Conservation (phyloP, 192 early-diverging fungal species). For the Coemansia brasiliensis region DNA sequence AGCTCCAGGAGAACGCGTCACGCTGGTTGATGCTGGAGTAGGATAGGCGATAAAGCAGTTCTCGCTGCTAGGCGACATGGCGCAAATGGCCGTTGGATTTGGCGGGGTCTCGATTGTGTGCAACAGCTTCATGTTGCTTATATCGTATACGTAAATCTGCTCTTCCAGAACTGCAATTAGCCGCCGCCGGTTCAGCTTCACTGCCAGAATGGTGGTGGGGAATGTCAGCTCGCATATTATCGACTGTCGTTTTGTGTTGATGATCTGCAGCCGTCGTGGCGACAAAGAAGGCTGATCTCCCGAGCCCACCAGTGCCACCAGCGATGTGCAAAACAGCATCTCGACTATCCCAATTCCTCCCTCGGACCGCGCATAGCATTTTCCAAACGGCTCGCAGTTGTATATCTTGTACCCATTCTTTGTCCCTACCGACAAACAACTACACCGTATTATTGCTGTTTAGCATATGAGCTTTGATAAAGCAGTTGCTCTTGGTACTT, state of each 20-base stretch:
- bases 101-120: constrained; percentile 95
- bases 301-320: constrained; percentile 93
- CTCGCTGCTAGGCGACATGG: constrained; percentile 89
- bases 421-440: constrained; percentile 87
- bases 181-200: constrained; percentile 93
- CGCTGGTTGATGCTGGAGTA: constrained; percentile 66
- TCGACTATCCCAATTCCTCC: constrained; percentile 93
- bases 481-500: constrained; percentile 8
- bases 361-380: constrained; percentile 87
- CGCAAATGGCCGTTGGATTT: constrained; percentile 85
- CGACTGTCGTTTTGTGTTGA: constrained; percentile 97
- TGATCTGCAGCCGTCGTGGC: constrained; percentile 87
- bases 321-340: constrained; percentile 96
- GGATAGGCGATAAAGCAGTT: constrained; percentile 96
- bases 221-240: constrained; percentile 98
- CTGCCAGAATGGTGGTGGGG: constrained; percentile 86
- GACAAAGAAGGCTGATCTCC: constrained; percentile 87
- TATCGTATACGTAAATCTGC: constrained; percentile 96
- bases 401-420: constrained; percentile 89
- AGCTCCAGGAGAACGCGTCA: constrained; percentile 55
- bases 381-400: constrained; percentile 96
- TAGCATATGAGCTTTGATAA: neutral
- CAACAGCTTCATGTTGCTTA: constrained; percentile 96
- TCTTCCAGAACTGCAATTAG: constrained; percentile 94
- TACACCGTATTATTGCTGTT: constrained; percentile 17